Evolutionary conservation across 176 grass and related monocot genomes (phyloP).

Genomic region (Ensete ventricosum): DNA sequence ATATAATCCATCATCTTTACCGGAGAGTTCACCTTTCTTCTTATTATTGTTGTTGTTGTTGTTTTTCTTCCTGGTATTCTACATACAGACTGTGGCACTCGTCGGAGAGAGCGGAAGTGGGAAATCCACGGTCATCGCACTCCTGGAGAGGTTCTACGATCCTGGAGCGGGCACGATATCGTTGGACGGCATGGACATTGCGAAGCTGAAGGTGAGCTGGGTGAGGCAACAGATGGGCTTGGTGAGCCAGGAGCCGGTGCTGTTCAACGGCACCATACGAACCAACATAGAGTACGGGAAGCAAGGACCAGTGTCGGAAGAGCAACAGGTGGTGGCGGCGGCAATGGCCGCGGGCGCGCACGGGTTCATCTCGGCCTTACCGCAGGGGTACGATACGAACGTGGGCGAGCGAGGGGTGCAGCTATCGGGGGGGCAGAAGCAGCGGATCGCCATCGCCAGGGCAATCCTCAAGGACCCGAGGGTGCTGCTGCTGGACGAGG

Average conservation of each 20-base stretch:
- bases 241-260: constrained; percentile 56
- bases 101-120: constrained; percentile 76
- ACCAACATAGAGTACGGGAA: constrained; percentile 67
- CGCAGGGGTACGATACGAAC: constrained; percentile 37
- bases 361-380: constrained; percentile 48
- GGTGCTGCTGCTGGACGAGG: constrained; percentile 51
- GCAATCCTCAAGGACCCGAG: constrained; percentile 38
- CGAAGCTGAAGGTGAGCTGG: constrained; percentile 50
- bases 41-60: not conserved
- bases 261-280: constrained; percentile 58
- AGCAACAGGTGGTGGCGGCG: constrained; percentile 51
- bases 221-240: constrained; percentile 58
- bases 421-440: constrained; percentile 61
- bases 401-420: constrained; percentile 59
- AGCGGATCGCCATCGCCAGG: constrained; percentile 60
- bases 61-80: not conserved
- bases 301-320: constrained; percentile 36
- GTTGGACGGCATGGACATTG: constrained; percentile 41
- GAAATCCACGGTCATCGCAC: constrained; percentile 65
- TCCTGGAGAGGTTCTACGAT: constrained; percentile 75
- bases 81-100: constrained; percentile 50
- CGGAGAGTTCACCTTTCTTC: not conserved
- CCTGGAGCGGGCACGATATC: constrained; percentile 42
- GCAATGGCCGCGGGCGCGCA: constrained; percentile 50
- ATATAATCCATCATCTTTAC: constrained; percentile 7